Evolutionary conservation across 768 basidiomycete species (phyloP), one percentile per base, ranked within the genome.

Genomic region (Pleurotus salmoneostramineus): DNA sequence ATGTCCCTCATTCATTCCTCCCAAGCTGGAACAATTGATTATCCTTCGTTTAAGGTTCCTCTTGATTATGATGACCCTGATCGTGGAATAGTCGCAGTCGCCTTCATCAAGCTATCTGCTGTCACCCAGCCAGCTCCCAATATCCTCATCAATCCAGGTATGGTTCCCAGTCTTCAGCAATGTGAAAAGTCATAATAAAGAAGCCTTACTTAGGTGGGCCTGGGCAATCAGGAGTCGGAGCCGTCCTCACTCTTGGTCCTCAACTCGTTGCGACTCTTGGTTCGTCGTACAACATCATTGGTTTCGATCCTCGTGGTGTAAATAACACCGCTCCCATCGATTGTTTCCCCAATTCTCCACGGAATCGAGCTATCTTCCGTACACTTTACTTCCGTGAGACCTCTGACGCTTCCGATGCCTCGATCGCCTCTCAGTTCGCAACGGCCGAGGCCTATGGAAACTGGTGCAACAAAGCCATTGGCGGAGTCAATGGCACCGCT

Each of bases 271-370:
- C 54, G 1, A 61, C 76, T 14, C 45, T 81, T 5, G 79, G 80
- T 3, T 70, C 74, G 14, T 66, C 72, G 45, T 80, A 75, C 58
- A 77, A 82, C 56, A 60, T 80, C 4, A 68, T 82, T 6, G 71
- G 77, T 4, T 80, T 80, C 58, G 80, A 81, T 61, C 78, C 78
- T 14, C 63, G 77, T 65, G 78, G 77, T 75, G 60, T 49, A 2
- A 49, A 49, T 32, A 49, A 49, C 48, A 49, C 48, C 1, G 21
- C 48, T 21, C 8, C 33, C 48, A 49, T 49, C 15, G 48, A 49
- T 32, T 49, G 48, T 15, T 49, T 49, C 17, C 48, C 48, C 7
- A 31, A 31, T 32, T 6, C 15, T 32, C 48, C 15, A 2, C 8
- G 6, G 5, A 49, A 17, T 11, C 48, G 48, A 3, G 15, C 6